Conservation (phyloP, 2,329 filamentous ascomycete genomes). For the Calonectria naviculata region DNA sequence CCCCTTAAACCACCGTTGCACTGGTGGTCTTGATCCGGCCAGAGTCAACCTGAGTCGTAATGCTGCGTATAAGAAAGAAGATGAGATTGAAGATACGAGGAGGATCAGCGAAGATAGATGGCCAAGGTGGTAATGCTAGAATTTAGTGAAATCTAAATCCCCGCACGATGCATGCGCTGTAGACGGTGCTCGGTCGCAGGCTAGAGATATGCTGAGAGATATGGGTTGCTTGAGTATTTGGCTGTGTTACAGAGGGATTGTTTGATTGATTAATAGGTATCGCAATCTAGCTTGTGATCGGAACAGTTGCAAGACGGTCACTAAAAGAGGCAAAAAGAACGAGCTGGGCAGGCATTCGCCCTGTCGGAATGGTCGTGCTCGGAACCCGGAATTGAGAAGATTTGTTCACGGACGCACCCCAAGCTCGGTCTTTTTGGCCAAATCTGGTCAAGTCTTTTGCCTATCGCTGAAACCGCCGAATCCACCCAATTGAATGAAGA, state of each 20-base stretch:
- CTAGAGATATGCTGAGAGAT: no score
- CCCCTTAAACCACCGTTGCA: no score
- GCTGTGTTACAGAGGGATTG: slow-evolving; percentile 66
- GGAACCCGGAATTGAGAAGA: background rate
- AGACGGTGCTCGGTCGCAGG: no score
- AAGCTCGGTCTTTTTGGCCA: background rate
- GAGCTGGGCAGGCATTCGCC: slow-evolving; percentile 69
- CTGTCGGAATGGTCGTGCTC: slow-evolving; percentile 54
- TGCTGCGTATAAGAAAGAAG: no score
- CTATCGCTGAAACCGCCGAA: background rate
- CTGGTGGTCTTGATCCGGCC: no score
- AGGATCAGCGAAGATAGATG: no score
- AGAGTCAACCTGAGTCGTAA: no score
- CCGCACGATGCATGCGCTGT: no score
- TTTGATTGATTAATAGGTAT: slow-evolving; percentile 58
- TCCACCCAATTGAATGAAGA: background rate
- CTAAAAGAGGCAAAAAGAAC: slow-evolving; percentile 75
- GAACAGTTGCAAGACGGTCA: slow-evolving; percentile 70
- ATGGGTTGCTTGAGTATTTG: no score
- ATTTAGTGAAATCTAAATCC: no score
- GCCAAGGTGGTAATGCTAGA: no score
- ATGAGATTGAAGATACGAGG: no score
- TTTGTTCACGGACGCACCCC: background rate
- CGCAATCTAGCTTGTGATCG: slow-evolving; percentile 70
- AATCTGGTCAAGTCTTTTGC: background rate